Conservation (phyloP, 257 asterid species). For the Catharanthus roseus region DNA sequence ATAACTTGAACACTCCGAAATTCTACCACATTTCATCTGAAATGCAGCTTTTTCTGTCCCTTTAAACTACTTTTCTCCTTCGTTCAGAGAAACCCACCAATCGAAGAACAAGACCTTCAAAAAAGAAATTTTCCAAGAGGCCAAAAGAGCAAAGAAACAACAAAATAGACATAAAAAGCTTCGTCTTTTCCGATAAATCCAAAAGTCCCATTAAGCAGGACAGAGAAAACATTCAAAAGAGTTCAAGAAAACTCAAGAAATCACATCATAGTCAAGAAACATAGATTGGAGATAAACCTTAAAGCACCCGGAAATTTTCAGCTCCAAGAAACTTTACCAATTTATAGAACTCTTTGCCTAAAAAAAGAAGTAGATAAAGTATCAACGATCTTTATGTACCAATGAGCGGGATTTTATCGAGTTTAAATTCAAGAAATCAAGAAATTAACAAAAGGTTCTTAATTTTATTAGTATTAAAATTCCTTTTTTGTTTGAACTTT, state of each 20-base stretch:
- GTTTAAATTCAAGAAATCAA: slow-evolving; percentile 22
- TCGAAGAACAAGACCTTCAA: no score
- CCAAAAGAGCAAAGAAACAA: slow-evolving; percentile 1
- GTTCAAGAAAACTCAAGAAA: slow-evolving; percentile 2
- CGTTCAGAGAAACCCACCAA: not conserved
- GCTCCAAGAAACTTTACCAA: slow-evolving; percentile 6
- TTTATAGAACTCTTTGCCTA: no score
- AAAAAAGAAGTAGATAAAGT: slow-evolving; percentile 7
- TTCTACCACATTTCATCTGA: not conserved
- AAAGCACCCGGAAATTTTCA: not conserved
- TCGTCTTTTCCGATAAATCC: not conserved
- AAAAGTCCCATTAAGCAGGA: not conserved
- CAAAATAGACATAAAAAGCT: no score
- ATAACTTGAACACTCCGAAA: not conserved
- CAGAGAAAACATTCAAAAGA: not conserved
- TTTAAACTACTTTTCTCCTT: not conserved
- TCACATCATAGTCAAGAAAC: not conserved
- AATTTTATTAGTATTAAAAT: no score
- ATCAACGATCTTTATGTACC: not conserved
- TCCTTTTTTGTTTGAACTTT: not conserved
- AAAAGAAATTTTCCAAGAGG: no score
- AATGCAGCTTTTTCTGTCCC: no score
- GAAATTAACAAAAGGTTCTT: not conserved
- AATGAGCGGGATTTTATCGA: slow-evolving; percentile 13
- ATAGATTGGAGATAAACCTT: not conserved